A percentile compares a stretch with the other conserved stretches of the same genome.
Conservation (phyloP, 1,284 basidiomycete species). For the Volvariella volvacea region DNA sequence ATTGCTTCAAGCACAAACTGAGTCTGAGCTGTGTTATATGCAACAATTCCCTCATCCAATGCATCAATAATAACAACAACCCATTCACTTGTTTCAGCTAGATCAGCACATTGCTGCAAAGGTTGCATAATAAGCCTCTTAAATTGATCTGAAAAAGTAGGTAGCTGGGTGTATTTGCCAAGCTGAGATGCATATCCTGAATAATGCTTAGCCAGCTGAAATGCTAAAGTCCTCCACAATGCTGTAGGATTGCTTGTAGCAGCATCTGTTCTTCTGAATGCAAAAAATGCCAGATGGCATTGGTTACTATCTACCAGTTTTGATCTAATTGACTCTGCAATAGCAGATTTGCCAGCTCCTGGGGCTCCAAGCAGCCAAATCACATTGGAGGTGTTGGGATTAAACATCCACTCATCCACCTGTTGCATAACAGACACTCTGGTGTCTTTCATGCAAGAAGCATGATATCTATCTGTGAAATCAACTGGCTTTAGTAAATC, state of each 20-base stretch:
- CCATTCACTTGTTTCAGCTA: not conserved
- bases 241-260: not conserved
- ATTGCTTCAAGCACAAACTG: not conserved
- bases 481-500: too few species aligned
- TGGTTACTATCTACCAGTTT: not conserved
- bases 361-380: not conserved
- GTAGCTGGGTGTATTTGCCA: not conserved
- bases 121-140: not conserved
- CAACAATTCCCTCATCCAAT: slow-evolving; percentile 10
- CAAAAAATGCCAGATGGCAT: too few species aligned
- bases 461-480: too few species aligned
- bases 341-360: slow-evolving; percentile 7
- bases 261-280: not conserved
- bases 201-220: not conserved
- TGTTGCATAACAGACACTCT: too few species aligned
- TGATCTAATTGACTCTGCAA: slow-evolving; percentile 1
- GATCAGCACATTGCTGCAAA: not conserved
- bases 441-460: too few species aligned
- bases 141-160: not conserved
- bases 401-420: too few species aligned
- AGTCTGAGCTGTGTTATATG: not conserved
- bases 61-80: slow-evolving; percentile 14
- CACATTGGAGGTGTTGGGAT: too few species aligned
- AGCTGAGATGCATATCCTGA: not conserved
- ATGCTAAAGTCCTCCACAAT: not conserved